These are phyloP conservation scores for Neurospora sublineolata DNA, from an alignment of 495 filamentous ascomycete species.

Conservation along the genomic window DNA sequence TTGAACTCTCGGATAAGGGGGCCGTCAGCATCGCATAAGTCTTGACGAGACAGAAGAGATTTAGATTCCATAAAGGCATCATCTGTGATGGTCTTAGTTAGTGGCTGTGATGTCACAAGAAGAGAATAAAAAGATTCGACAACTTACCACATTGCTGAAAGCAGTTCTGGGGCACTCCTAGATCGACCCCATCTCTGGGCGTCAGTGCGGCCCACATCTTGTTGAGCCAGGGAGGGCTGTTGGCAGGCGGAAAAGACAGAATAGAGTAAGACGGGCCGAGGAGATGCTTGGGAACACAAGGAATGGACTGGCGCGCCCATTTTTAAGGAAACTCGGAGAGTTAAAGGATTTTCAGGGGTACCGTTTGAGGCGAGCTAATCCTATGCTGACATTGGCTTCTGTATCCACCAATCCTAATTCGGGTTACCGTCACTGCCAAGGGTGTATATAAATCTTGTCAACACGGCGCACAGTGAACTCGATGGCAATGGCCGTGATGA, in stretches of 20 bases:
- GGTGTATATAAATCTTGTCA: neutral
- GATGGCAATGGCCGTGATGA: neutral
- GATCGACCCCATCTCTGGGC: neutral
- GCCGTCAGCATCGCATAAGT: neutral
- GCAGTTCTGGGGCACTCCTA: neutral
- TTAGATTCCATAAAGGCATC: neutral
- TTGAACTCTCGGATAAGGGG: neutral
- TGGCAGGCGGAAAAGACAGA: neutral
- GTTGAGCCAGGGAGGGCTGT: neutral
- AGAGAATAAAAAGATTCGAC: neutral
- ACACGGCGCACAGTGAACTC: neutral
- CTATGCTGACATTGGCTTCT: neutral
- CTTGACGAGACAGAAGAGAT: neutral
- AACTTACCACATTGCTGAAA: neutral
- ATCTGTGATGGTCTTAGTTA: neutral
- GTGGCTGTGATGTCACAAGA: neutral
- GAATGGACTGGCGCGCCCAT: neutral
- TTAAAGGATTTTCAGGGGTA: neutral
- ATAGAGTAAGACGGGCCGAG: neutral
- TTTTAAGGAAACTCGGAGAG: neutral
- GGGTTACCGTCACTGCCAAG: neutral
- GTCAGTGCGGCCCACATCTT: neutral
- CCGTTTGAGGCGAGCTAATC: neutral
- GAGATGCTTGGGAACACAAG: neutral
- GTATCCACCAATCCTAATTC: neutral